Percentiles rank a stretch among this genome's conserved stretches.
phyloP scores from a whole-genome alignment of 768 basidiomycete genomes.

The Udeniomyces megalosporus region DNA sequence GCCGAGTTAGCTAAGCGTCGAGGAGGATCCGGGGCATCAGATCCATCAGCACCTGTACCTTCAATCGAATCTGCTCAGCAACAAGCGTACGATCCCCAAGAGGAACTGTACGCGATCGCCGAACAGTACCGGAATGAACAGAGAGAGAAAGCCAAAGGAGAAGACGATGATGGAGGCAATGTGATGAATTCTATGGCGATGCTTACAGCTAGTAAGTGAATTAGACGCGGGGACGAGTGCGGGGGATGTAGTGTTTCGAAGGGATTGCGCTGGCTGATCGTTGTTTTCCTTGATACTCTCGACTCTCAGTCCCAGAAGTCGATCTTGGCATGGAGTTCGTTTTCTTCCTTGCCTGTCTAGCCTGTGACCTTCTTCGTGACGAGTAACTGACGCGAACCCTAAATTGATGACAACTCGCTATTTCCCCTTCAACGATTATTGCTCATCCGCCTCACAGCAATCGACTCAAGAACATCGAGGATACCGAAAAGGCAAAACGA shows the following conservation, averaged over 20 bases:
- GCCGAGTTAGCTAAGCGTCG: constrained; percentile 68
- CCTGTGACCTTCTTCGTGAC: no score
- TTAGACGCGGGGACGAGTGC: no score
- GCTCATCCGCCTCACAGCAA: constrained; percentile 36
- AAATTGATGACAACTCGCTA: neutral
- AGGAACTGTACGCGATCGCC: constrained; percentile 57
- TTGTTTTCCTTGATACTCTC: neutral
- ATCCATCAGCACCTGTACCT: constrained; percentile 33
- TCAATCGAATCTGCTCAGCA: constrained; percentile 15
- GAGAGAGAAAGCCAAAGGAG: constrained; percentile 24
- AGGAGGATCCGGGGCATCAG: constrained; percentile 34
- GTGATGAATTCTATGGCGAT: constrained; percentile 86
- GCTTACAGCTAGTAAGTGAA: constrained; percentile 56
- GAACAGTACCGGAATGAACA: constrained; percentile 34
- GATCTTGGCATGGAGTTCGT: constrained; percentile 97
- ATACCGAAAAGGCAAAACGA: constrained; percentile 91
- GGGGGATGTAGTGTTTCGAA: no score
- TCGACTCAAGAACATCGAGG: constrained; percentile 86
- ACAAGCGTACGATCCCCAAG: constrained; percentile 48
- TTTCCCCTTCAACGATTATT: neutral
- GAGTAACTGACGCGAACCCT: no score
- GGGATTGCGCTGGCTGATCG: neutral
- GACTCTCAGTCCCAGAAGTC: constrained; percentile 56
- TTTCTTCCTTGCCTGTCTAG: neutral
- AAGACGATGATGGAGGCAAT: constrained; percentile 63